A percentile compares a stretch with the other conserved stretches of the same genome.
phyloP scores from a whole-genome alignment of 2,329 filamentous ascomycete species.

The Exophiala viscosa region DNA sequence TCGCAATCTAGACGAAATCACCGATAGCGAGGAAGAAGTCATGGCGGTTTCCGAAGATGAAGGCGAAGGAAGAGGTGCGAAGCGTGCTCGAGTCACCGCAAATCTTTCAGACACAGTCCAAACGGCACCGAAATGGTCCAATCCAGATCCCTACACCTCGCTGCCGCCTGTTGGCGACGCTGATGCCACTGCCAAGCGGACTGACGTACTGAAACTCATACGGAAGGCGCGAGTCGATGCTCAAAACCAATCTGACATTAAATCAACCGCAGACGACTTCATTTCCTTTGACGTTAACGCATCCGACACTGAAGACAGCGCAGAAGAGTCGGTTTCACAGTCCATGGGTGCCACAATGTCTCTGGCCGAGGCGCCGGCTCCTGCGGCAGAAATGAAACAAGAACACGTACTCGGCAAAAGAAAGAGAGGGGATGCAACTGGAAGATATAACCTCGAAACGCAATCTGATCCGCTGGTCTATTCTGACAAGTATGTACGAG shows the following conservation, averaged over 20 bases:
- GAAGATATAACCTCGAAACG: slow-evolving; percentile 31
- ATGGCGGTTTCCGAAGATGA: slow-evolving; percentile 43
- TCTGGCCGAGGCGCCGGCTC: slow-evolving; percentile 37
- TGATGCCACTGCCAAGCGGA: slow-evolving; percentile 68
- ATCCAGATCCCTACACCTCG: slow-evolving; percentile 88
- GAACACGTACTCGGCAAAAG: slow-evolving; percentile 57
- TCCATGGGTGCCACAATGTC: slow-evolving; percentile 29
- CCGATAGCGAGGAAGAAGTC: slow-evolving; percentile 45
- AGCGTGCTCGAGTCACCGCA: slow-evolving; percentile 35
- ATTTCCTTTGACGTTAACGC: slow-evolving; percentile 72
- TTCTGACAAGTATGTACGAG: slow-evolving; percentile 11
- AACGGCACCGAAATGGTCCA: slow-evolving; percentile 76
- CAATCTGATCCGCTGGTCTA: slow-evolving; percentile 2
- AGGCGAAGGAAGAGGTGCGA: slow-evolving; percentile 30
- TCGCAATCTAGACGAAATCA: slow-evolving; percentile 36
- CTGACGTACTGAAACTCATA: slow-evolving; percentile 85
- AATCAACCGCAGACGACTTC: slow-evolving; percentile 58
- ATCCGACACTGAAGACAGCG: slow-evolving; percentile 25
- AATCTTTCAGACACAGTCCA: slow-evolving; percentile 21
- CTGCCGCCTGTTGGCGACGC: slow-evolving; percentile 77
- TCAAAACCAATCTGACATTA: slow-evolving; percentile 52
- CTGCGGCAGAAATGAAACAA: slow-evolving; percentile 30
- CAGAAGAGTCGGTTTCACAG: not conserved
- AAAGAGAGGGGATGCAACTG: slow-evolving; percentile 63
- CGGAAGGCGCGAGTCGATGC: slow-evolving; percentile 75